Conservation (phyloP, 352 stramenopile genomes). For the Pythium brachiatum region DNA sequence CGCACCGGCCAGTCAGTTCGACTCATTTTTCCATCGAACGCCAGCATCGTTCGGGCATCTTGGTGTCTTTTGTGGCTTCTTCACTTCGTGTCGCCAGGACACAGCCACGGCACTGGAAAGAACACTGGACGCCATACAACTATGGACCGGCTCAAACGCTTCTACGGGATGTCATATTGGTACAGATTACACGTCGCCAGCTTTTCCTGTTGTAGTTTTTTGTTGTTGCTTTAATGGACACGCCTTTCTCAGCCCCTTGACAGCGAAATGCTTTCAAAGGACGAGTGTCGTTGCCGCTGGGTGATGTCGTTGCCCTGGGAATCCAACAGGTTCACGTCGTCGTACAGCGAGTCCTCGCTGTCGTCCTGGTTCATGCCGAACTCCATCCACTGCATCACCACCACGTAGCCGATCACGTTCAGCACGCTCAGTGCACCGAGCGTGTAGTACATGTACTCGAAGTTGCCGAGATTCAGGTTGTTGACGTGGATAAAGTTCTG, state of each 20-base stretch:
- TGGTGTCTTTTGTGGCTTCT: too few relatives aligned
- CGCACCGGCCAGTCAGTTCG: too few relatives aligned
- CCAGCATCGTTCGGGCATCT: too few relatives aligned
- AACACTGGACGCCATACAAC: too few relatives aligned
- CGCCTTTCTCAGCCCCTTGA: constrained; percentile 22
- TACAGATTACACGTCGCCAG: constrained; percentile 7
- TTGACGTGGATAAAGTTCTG: constrained; percentile 68
- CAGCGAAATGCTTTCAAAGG: constrained; percentile 74
- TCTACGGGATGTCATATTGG: constrained; percentile 14
- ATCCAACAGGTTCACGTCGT: constrained; percentile 42
- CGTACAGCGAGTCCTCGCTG: constrained; percentile 64
- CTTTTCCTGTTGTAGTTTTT: neutral
- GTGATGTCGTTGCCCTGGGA: constrained; percentile 64
- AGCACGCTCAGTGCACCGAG: constrained; percentile 66
- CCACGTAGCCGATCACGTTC: constrained; percentile 72
- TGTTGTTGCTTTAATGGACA: neutral
- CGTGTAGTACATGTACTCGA: constrained; percentile 91
- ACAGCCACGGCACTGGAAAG: too few relatives aligned
- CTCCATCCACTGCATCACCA: constrained; percentile 86
- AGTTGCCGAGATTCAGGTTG: constrained; percentile 75
- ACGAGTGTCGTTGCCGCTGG: constrained; percentile 67
- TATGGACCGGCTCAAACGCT: neutral
- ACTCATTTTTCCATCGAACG: too few relatives aligned
- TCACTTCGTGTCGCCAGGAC: too few relatives aligned
- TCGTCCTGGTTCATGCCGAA: constrained; percentile 83